phyloP scores from a whole-genome alignment of 306 rosid genomes.

The Canavalia ensiformis region DNA sequence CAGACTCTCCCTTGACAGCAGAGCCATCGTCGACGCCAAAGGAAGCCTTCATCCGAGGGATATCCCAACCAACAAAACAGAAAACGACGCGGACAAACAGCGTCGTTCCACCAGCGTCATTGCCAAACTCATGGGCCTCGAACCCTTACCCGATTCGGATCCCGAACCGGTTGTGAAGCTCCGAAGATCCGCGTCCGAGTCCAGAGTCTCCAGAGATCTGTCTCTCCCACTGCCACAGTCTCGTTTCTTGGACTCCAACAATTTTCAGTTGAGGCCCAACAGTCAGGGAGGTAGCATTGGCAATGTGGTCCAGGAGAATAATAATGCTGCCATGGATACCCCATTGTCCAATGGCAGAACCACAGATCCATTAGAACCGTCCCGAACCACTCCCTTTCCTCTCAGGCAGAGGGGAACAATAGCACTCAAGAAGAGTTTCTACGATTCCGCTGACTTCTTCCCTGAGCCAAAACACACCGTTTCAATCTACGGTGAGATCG shows the following conservation, averaged over 20 bases:
- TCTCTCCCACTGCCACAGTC: constrained; percentile 46
- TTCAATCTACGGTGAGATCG: constrained; percentile 71
- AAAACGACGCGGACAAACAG: constrained; percentile 62
- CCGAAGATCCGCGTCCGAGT: constrained; percentile 92
- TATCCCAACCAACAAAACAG: constrained; percentile 53
- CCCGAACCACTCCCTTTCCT: constrained; percentile 46
- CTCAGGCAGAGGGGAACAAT: constrained; percentile 61
- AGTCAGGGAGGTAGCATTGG: neutral
- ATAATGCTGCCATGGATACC: constrained; percentile 21
- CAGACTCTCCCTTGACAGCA: constrained; percentile 88
- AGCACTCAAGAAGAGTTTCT: constrained; percentile 80
- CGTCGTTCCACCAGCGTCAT: constrained; percentile 91
- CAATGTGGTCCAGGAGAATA: constrained; percentile 51
- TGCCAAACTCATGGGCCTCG: constrained; percentile 93
- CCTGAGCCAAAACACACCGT: constrained; percentile 79
- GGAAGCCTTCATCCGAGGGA: constrained; percentile 75
- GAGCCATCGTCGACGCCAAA: constrained; percentile 83
- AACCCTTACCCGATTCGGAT: constrained; percentile 64
- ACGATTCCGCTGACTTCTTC: constrained; percentile 82
- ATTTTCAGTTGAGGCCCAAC: constrained; percentile 55
- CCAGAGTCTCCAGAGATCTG: constrained; percentile 79
- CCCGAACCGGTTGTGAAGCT: constrained; percentile 69
- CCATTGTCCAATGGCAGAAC: constrained; percentile 50
- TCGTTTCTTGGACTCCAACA: constrained; percentile 64
- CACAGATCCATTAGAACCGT: constrained; percentile 53